These are phyloP conservation scores for Prunus padus DNA, from an alignment of 306 rosid genomes.

Conservation along the genomic window DNA sequence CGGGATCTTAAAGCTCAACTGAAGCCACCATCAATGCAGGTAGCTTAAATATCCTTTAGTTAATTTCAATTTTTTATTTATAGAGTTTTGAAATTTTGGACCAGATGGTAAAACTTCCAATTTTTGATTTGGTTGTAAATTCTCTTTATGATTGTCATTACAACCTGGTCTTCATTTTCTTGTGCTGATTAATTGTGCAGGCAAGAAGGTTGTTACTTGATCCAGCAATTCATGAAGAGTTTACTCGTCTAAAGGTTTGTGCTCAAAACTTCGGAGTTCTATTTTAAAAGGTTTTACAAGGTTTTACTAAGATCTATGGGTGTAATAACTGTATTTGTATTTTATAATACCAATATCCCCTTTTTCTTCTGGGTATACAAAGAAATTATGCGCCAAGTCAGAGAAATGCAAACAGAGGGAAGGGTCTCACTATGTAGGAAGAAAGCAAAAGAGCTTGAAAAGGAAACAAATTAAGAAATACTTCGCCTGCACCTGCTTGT, in stretches of 20 bases:
- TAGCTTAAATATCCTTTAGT: constrained; percentile 21
- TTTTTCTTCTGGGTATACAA: background rate
- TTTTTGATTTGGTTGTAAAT: constrained; percentile 6
- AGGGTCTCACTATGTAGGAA: background rate
- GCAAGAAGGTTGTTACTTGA: constrained; percentile 84
- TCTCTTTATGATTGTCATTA: background rate
- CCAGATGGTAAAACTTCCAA: background rate
- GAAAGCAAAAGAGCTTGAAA: background rate
- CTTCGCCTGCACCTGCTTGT: background rate
- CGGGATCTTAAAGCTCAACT: constrained; percentile 83
- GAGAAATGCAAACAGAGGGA: background rate
- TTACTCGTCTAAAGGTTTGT: constrained; percentile 81
- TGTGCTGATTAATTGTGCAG: constrained; percentile 42
- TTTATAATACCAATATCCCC: background rate
- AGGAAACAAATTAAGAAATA: background rate
- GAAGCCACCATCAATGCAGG: constrained; percentile 97
- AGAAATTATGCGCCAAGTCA: background rate
- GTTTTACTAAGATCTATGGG: background rate
- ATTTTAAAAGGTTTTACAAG: background rate
- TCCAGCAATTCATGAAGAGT: constrained; percentile 95
- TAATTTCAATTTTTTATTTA: background rate
- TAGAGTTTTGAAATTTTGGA: background rate
- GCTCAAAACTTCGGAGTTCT: background rate
- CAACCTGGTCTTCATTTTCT: background rate
- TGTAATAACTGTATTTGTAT: background rate